Base-by-base conservation (phyloP, 345 rosid species). In the Populus alba region DNA sequence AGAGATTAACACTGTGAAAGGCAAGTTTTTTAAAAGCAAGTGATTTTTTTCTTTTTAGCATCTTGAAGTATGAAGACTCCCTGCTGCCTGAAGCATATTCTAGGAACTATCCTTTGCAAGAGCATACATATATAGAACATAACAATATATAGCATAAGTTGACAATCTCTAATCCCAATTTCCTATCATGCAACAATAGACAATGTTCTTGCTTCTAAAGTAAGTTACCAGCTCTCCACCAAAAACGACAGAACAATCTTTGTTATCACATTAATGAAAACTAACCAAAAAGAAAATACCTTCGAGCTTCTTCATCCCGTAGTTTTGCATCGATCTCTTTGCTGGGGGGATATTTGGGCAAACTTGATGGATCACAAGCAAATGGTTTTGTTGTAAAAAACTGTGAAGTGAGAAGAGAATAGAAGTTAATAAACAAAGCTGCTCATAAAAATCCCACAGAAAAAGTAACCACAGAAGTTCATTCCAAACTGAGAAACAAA, bases 321-420 rank as follows among this genome's bases (percentile, higher is more conserved):
- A 86, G 49, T 89, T 92, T 94, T 55, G 92, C 92, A 81, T 96
- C 98, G 70, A 96, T 92, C 90, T 96, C 99, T 86, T 94, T 96
- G 87, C 97, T 92, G 16, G 97, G 98, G 73, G 99, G 95, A 83
- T 92, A 96, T 74, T 92, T 94, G 72, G 99, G 99, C 87, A 96
- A 86, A 81, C 85, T 86, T 72, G 95, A 91, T 80, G 98, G 97
- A 78, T 96, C 95, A 73, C 98, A 96, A 80, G 99, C 91, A 79
- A 87, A 79, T 5, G 97, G 98, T 76, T 91, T 84, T 45, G 91
- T 83, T 35, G 85, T 83, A 71, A 96, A 96, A 85, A 87, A 94
- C 98, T 96, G 91, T 55, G 6, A 59, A 76, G 62, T 68, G 51
- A 29, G 33, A 49, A 23, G 63, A 7, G 31, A 20, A 59, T 71